Evolutionary conservation across 768 basidiomycete species (phyloP).

Genomic region (Coprinopsis sp.): DNA sequence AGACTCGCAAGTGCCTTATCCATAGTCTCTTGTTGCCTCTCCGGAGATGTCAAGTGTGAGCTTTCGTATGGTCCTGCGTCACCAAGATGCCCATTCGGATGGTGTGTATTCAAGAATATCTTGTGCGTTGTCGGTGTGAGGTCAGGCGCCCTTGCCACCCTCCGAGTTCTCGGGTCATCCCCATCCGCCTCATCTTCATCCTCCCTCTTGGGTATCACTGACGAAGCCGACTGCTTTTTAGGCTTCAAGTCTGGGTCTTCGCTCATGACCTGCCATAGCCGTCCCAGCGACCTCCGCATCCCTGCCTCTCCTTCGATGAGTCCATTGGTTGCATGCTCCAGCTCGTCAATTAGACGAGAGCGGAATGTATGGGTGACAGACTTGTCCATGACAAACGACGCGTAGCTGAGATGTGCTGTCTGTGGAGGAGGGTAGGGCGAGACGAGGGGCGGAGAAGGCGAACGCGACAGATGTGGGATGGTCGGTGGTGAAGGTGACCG

Average conservation of each 20-base stretch:
- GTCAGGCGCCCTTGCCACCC: constrained; percentile 59
- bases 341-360: constrained; percentile 68
- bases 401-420: constrained; percentile 66
- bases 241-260: constrained; percentile 54
- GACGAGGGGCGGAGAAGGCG: constrained; percentile 69
- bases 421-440: constrained; percentile 72
- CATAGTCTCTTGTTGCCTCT: constrained; percentile 62
- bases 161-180: constrained; percentile 34
- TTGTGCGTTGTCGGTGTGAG: constrained; percentile 62
- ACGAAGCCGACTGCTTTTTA: constrained; percentile 26
- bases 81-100: constrained; percentile 41
- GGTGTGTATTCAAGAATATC: constrained; percentile 53
- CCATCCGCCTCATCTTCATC: constrained; percentile 58
- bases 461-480: constrained; percentile 72
- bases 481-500: constrained; percentile 69
- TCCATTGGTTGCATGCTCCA: constrained; percentile 77
- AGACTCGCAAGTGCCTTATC: constrained; percentile 72
- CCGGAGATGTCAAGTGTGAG: constrained; percentile 59
- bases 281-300: constrained; percentile 68
- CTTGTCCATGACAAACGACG: constrained; percentile 84
- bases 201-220: constrained; percentile 62
- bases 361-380: constrained; percentile 82
- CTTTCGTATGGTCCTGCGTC: constrained; percentile 44
- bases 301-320: constrained; percentile 80
- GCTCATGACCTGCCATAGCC: constrained; percentile 77